Conservation (phyloP, 108 stramenopile species). For the Asterionellopsis glacialis region DNA sequence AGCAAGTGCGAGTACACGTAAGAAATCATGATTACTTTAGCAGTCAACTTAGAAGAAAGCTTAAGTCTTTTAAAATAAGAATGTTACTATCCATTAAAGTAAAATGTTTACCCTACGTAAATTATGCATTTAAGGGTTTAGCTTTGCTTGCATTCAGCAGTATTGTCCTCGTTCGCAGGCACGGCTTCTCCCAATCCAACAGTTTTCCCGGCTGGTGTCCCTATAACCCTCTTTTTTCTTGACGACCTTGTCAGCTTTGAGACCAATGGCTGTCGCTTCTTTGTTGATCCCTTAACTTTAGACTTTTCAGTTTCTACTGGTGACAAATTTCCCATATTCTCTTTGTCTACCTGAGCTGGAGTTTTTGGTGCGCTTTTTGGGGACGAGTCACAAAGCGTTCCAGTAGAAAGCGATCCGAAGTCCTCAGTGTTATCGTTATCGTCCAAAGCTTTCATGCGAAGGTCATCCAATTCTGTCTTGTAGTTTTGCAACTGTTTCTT, state of each 20-base stretch:
- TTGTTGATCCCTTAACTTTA: not conserved
- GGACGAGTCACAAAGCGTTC: not conserved
- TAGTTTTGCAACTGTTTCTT: conserved; percentile 50
- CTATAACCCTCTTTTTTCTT: not conserved
- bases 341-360: not conserved
- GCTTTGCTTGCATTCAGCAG: conserved; percentile 26
- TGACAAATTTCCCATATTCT: not conserved
- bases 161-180: conserved; percentile 16
- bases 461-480: conserved; percentile 41
- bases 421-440: conserved; percentile 31
- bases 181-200: conserved; percentile 17
- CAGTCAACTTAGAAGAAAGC: too few relatives aligned
- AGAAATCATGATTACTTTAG: too few relatives aligned
- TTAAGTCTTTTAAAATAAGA: too few relatives aligned
- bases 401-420: conserved; percentile 5
- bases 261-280: not conserved
- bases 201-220: not conserved
- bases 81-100: too few relatives aligned
- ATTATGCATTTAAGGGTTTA: not conserved
- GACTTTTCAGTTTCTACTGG: not conserved
- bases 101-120: not conserved
- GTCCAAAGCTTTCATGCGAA: conserved; percentile 34
- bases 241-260: not conserved
- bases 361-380: not conserved
- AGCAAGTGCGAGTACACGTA: too few relatives aligned